Percentiles rank a stretch among this genome's conserved stretches.
These are phyloP conservation scores for Cryptococcus neoformans DNA, from an alignment of 1,284 basidiomycete genomes.

Conservation along the genomic window DNA sequence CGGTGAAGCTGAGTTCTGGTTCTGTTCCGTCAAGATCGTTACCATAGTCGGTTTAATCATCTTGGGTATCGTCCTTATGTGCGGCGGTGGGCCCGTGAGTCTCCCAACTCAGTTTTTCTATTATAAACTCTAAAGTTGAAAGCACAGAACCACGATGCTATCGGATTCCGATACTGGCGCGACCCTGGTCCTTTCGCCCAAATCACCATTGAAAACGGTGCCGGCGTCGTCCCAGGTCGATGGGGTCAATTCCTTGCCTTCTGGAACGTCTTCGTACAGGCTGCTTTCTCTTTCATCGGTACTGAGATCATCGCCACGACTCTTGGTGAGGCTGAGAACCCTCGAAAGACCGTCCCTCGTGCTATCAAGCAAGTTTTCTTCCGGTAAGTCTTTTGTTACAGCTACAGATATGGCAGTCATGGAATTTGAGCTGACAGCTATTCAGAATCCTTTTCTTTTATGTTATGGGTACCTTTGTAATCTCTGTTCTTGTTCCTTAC, in stretches of 20 bases:
- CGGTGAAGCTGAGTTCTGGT: constrained; percentile 47
- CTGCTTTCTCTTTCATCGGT: constrained; percentile 78
- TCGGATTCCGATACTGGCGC: constrained; percentile 62
- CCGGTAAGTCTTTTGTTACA: constrained; percentile 71
- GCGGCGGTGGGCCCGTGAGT: constrained; percentile 61
- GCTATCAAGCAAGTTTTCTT: constrained; percentile 78
- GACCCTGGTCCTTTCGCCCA: constrained; percentile 56
- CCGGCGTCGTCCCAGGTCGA: constrained; percentile 21
- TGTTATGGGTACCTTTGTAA: constrained; percentile 44
- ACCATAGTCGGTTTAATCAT: constrained; percentile 52
- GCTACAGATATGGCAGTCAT: not conserved
- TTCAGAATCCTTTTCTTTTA: not conserved
- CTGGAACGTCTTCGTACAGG: constrained; percentile 50
- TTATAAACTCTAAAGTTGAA: too few species aligned
- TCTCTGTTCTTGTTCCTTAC: constrained; percentile 76
- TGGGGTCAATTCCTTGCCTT: constrained; percentile 63
- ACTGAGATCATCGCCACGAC: constrained; percentile 75
- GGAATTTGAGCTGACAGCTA: constrained; percentile 27
- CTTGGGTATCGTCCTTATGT: constrained; percentile 64
- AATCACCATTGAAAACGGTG: constrained; percentile 17
- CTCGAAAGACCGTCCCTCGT: constrained; percentile 71
- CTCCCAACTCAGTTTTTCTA: not conserved
- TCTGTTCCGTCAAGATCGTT: constrained; percentile 35
- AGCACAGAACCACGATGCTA: constrained; percentile 45
- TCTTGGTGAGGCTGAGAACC: constrained; percentile 59